Conservation (phyloP, 83 land plant genomes). For the Thuja plicata region DNA sequence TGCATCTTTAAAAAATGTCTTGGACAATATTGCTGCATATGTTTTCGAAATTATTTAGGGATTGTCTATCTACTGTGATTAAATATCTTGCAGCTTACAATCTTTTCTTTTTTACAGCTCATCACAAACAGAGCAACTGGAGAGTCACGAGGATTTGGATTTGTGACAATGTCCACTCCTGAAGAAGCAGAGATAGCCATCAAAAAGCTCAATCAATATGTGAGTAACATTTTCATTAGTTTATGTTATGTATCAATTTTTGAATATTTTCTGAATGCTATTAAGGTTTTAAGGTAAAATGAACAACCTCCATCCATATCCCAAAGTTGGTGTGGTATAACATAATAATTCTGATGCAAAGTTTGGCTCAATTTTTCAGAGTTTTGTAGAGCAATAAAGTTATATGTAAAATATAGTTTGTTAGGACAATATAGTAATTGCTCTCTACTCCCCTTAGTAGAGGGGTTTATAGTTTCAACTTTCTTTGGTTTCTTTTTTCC, state of each 20-base stretch:
- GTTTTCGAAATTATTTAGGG: neutral
- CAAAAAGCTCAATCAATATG: constrained; percentile 40
- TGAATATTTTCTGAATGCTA: neutral
- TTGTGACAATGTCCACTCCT: constrained; percentile 63
- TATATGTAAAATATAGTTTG: too few relatives aligned
- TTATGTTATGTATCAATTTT: neutral
- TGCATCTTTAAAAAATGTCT: neutral
- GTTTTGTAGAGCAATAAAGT: too few relatives aligned
- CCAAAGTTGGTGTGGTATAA: too few relatives aligned
- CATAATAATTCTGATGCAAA: too few relatives aligned
- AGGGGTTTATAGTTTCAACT: too few relatives aligned
- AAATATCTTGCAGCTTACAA: neutral
- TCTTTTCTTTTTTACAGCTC: constrained; percentile 27
- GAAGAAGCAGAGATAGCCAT: constrained; percentile 63
- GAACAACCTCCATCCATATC: too few relatives aligned
- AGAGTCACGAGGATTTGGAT: constrained; percentile 65
- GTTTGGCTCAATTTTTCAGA: too few relatives aligned
- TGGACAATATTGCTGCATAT: neutral
- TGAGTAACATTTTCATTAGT: constrained; percentile 17
- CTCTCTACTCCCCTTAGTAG: too few relatives aligned
- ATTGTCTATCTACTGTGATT: neutral
- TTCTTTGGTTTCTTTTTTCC: too few relatives aligned
- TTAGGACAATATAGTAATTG: too few relatives aligned
- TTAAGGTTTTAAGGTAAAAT: too few relatives aligned
- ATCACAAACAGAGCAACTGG: constrained; percentile 55